phyloP scores from a whole-genome alignment of 345 rosid genomes.

The Eucalyptus polybractea region DNA sequence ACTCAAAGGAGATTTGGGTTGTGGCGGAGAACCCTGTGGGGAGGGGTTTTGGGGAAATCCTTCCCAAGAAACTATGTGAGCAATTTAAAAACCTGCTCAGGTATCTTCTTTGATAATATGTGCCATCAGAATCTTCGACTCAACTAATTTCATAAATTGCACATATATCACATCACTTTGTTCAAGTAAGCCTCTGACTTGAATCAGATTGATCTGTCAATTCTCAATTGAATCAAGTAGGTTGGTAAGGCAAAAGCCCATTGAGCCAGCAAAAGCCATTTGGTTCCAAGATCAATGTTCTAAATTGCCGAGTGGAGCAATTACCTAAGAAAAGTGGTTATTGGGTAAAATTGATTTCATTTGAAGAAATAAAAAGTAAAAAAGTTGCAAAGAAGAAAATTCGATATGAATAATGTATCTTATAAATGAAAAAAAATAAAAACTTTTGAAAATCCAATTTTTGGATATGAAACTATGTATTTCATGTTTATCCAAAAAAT shows the following conservation, averaged over 20 bases:
- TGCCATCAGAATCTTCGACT: background rate
- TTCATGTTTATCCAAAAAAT: background rate
- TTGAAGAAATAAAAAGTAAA: background rate
- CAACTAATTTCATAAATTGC: background rate
- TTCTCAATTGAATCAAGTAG: background rate
- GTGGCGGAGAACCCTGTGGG: too few relatives aligned
- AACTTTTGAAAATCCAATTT: fast-evolving
- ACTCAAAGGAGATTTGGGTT: too few relatives aligned
- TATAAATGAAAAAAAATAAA: background rate
- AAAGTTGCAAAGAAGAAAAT: background rate
- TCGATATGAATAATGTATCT: background rate
- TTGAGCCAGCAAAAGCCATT: background rate
- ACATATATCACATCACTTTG: background rate
- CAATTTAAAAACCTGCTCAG: too few relatives aligned
- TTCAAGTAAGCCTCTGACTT: background rate
- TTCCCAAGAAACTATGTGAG: too few relatives aligned
- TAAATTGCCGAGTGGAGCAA: background rate
- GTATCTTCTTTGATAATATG: background rate
- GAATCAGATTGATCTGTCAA: background rate
- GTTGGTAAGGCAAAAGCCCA: background rate
- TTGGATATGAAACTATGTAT: fast-evolving
- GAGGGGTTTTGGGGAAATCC: too few relatives aligned
- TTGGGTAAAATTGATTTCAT: background rate
- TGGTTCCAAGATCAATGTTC: background rate
- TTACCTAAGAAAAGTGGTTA: background rate